Base-by-base conservation (phyloP, 139 green algal genomes). In the Deuterostichococcus epilithicus region DNA sequence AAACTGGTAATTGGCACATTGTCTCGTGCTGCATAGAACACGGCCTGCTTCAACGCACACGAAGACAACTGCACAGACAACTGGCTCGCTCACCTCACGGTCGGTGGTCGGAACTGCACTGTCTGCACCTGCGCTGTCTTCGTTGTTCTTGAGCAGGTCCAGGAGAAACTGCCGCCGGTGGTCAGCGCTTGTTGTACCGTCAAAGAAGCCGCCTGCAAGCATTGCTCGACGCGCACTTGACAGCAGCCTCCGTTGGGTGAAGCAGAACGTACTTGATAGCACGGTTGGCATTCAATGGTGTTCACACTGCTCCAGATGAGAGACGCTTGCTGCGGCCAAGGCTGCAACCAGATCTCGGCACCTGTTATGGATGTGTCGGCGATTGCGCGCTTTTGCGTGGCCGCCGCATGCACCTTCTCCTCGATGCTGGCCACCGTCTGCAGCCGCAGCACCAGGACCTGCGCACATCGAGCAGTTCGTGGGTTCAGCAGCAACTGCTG, bases 121-220 rank as follows among this genome's bases (percentile, higher is more conserved):
- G 35, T 15, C n/a, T 33, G 15, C 68, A 38, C 28, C 68, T 6
- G 30, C 65, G 1, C 3, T 58, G 35, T 33, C 1, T n/a, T 60
- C 36, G 32, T 34, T 63, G 0, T 44, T 20, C 5, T 23, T 67
- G 34, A 95, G 75, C 28, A 94, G 70, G 20, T 82, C 82, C 45
- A 97, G 79, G 44, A 97, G 82, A 76, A 92, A 94, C 47, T 86
- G 33, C 32, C 88, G 83, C 45, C 92, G 84, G 60, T 92, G 84
- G 34, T 93, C 88, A 30, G 83, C 73, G 15, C 81, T 88, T 10
- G 92, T 97, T 47, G 88, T 82, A 47, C 86, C 85, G 72, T 97
- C 92, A 80, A 97, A 97, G 77, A 95, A 94, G 13, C 92, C 92
- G 35, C 92, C 91, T 91, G 85, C 30, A 73, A 42, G 69, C 34